Percentiles rank a stretch among this genome's conserved stretches.
Evolutionary conservation across 2,329 filamentous ascomycete genomes (phyloP).

Genomic region (Paecilomyces niveus): DNA sequence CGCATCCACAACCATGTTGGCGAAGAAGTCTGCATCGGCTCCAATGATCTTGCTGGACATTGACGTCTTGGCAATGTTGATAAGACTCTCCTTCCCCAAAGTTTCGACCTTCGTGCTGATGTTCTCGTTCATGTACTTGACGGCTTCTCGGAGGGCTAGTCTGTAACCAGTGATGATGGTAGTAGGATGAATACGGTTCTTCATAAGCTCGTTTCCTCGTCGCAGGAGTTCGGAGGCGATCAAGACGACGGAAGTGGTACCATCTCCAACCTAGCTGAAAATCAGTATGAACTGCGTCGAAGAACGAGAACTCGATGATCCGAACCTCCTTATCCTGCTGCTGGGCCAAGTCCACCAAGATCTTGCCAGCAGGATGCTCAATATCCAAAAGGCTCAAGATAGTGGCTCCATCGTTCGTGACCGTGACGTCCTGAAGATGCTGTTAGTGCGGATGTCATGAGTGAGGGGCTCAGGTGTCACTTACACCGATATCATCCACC

Average conservation of each 20-base stretch:
- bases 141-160: conserved; percentile 86
- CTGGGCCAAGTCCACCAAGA: conserved; percentile 92
- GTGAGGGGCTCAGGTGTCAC: conserved; percentile 25
- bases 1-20: conserved; percentile 93
- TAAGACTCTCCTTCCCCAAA: conserved; percentile 78
- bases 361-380: conserved; percentile 97
- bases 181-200: conserved; percentile 98
- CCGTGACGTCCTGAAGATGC: conserved; percentile 73
- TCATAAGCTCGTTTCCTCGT: conserved; percentile 95
- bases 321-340: conserved; percentile 89
- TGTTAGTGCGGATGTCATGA: conserved; percentile 1
- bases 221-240: conserved; percentile 93
- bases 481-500: conserved; percentile 96
- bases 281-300: conserved; percentile 6
- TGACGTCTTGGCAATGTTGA: conserved; percentile 96
- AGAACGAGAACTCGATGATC: neutral
- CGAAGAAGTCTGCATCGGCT: conserved; percentile 90
- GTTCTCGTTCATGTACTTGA: conserved; percentile 99
- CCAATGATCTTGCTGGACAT: conserved; percentile 99
- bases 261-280: conserved; percentile 69
- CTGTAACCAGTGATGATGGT: conserved; percentile 99
- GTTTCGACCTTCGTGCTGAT: conserved; percentile 92
- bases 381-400: conserved; percentile 93
- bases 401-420: conserved; percentile 97
- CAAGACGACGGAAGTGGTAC: conserved; percentile 94